Evolutionary conservation across 2,329 filamentous ascomycete genomes (phyloP).

Genomic region (Colletotrichum gloeosporioides): DNA sequence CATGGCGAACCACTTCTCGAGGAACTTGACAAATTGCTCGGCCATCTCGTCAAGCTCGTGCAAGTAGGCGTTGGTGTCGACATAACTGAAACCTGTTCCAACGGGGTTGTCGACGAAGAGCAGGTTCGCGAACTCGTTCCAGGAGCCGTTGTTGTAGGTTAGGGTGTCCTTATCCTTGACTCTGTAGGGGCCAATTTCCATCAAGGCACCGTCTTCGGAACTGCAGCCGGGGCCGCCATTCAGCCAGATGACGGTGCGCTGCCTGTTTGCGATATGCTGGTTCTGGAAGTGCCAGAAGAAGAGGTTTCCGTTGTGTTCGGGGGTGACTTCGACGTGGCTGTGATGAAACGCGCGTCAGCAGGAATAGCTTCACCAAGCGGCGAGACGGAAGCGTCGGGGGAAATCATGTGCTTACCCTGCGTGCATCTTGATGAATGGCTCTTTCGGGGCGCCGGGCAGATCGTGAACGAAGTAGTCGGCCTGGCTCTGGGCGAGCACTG

Average conservation of each 20-base stretch:
- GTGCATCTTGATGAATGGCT: constrained; percentile 91
- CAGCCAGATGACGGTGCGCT: constrained; percentile 93
- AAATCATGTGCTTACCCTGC: constrained; percentile 74
- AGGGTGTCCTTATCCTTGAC: constrained; percentile 76
- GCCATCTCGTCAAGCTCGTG: constrained; percentile 90
- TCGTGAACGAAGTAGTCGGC: constrained; percentile 90
- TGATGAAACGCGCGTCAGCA: constrained; percentile 29
- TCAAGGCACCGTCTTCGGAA: constrained; percentile 94
- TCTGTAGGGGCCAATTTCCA: constrained; percentile 94
- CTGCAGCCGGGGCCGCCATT: constrained; percentile 98
- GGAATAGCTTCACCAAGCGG: not conserved
- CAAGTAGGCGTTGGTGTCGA: constrained; percentile 86
- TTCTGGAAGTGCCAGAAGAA: constrained; percentile 99
- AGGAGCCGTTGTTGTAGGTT: constrained; percentile 88
- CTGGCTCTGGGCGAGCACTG: constrained; percentile 36
- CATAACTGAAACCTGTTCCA: constrained; percentile 95
- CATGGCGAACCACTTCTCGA: constrained; percentile 88
- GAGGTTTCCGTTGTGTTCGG: constrained; percentile 86
- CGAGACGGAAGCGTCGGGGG: not conserved
- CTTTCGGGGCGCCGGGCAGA: constrained; percentile 80
- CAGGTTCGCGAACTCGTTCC: constrained; percentile 97
- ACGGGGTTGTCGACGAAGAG: constrained; percentile 98
- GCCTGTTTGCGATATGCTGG: constrained; percentile 88
- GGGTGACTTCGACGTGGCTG: constrained; percentile 90
- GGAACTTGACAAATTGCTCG: constrained; percentile 82